Conservation (phyloP, 2,329 filamentous ascomycete genomes). For the Phaeosphaeriaceae sp. region DNA sequence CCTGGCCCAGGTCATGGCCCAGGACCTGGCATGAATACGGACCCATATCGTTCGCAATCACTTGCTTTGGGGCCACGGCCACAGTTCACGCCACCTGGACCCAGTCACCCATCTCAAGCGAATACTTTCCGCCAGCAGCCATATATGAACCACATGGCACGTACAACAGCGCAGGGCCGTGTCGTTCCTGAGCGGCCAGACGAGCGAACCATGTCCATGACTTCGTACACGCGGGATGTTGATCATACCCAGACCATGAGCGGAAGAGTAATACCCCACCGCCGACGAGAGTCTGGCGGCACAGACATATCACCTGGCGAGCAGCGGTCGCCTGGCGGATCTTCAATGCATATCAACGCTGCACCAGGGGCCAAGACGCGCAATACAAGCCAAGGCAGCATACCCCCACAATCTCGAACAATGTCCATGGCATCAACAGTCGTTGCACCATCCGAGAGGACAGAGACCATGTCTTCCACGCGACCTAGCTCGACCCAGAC, state of each 20-base stretch:
- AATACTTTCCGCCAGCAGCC: slow-evolving; percentile 80
- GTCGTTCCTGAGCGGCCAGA: slow-evolving; percentile 90
- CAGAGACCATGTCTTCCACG: slow-evolving; percentile 60
- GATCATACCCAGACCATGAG: slow-evolving; percentile 90
- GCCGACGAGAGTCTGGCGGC: slow-evolving; percentile 65
- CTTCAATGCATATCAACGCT: slow-evolving; percentile 27
- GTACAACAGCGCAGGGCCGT: slow-evolving; percentile 89
- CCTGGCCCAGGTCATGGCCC: slow-evolving; percentile 56
- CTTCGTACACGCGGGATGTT: slow-evolving; percentile 76
- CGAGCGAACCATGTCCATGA: slow-evolving; percentile 96
- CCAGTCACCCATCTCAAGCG: slow-evolving; percentile 63
- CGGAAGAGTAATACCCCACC: slow-evolving; percentile 85
- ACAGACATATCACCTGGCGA: slow-evolving; percentile 29
- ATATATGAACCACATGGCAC: slow-evolving; percentile 71
- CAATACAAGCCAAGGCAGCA: slow-evolving; percentile 45
- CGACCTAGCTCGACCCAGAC: slow-evolving; percentile 47
- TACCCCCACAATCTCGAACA: slow-evolving; percentile 63
- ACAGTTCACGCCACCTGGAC: slow-evolving; percentile 66
- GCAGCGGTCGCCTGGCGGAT: slow-evolving; percentile 25
- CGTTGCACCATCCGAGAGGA: slow-evolving; percentile 68
- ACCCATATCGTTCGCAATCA: slow-evolving; percentile 91
- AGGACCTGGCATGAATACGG: slow-evolving; percentile 77
- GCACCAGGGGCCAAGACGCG: slow-evolving; percentile 44
- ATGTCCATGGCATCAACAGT: slow-evolving; percentile 95
- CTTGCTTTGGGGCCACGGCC: slow-evolving; percentile 79